A percentile compares a stretch with the other conserved stretches of the same genome.
phyloP scores from a whole-genome alignment of 345 rosid species.

The Euphorbia tirucalli region DNA sequence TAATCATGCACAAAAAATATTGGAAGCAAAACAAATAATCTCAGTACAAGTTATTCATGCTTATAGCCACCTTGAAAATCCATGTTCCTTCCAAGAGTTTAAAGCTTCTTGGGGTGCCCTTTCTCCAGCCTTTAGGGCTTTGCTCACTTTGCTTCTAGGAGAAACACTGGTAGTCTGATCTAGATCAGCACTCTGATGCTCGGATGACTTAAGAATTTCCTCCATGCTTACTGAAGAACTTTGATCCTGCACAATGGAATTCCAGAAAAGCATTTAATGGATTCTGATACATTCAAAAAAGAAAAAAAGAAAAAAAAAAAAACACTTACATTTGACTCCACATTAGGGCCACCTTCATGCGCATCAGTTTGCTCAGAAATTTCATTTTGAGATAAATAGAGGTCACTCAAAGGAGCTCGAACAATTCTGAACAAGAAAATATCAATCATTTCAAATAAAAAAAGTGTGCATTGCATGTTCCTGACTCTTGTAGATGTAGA shows the following conservation, averaged over 20 bases:
- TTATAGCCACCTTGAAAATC: slow-evolving; percentile 77
- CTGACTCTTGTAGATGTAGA: neutral
- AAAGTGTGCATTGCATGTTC: neutral
- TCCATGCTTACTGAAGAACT: slow-evolving; percentile 39
- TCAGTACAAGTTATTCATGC: slow-evolving; percentile 9
- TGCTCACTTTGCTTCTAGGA: slow-evolving; percentile 37
- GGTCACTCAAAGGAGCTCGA: slow-evolving; percentile 58
- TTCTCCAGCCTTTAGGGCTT: slow-evolving; percentile 66
- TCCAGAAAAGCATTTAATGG: slow-evolving; percentile 16
- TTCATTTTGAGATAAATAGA: slow-evolving; percentile 36
- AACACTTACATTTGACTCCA: slow-evolving; percentile 45
- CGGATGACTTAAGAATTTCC: slow-evolving; percentile 38
- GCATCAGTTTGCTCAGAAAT: slow-evolving; percentile 23
- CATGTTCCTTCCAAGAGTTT: slow-evolving; percentile 71
- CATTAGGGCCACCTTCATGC: slow-evolving; percentile 24
- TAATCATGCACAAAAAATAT: neutral
- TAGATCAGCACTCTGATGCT: slow-evolving; percentile 31
- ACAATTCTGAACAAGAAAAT: slow-evolving; percentile 49
- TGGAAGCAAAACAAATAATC: neutral
- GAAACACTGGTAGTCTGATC: slow-evolving; percentile 25
- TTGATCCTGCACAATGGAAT: slow-evolving; percentile 35
- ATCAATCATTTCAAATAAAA: neutral
- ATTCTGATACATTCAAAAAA: neutral
- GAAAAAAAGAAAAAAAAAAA: too few relatives aligned
- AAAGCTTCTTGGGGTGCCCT: slow-evolving; percentile 61